phyloP scores from a whole-genome alignment of 306 rosid genomes.

The Nissolia schottii region DNA sequence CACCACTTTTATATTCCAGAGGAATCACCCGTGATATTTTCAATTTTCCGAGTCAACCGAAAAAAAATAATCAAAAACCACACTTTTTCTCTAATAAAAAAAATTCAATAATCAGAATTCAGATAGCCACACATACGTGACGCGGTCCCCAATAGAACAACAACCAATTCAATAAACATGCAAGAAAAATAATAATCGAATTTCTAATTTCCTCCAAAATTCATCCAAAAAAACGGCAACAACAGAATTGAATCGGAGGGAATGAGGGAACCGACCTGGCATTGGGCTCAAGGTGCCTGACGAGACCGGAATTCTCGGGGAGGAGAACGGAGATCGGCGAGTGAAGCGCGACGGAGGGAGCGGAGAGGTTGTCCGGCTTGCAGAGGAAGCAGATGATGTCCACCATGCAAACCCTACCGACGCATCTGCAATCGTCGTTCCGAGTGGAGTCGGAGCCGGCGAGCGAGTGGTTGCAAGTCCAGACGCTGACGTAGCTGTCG shows the following conservation, averaged over 20 bases:
- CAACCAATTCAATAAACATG: not conserved
- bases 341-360: conserved; percentile 55
- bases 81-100: too few species aligned
- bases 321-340: conserved; percentile 47
- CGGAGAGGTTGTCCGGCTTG: conserved; percentile 34
- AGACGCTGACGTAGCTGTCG: conserved; percentile 53
- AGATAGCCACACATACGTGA: not conserved
- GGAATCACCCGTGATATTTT: not conserved
- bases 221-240: too few species aligned
- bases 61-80: not conserved
- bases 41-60: not conserved
- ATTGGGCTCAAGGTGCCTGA: conserved; percentile 58
- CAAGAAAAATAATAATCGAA: not conserved
- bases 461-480: conserved; percentile 64
- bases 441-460: not conserved
- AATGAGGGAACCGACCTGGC: conserved; percentile 44
- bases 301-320: conserved; percentile 15
- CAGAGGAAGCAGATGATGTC: conserved; percentile 61
- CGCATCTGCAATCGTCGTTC: conserved; percentile 41
- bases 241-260: not conserved
- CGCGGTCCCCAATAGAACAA: not conserved
- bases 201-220: not conserved
- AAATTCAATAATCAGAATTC: not conserved
- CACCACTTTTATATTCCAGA: not conserved
- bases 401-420: conserved; percentile 62